phyloP scores from a whole-genome alignment of 805 yeast genomes.

The Scheffersomyces amazonensis region DNA sequence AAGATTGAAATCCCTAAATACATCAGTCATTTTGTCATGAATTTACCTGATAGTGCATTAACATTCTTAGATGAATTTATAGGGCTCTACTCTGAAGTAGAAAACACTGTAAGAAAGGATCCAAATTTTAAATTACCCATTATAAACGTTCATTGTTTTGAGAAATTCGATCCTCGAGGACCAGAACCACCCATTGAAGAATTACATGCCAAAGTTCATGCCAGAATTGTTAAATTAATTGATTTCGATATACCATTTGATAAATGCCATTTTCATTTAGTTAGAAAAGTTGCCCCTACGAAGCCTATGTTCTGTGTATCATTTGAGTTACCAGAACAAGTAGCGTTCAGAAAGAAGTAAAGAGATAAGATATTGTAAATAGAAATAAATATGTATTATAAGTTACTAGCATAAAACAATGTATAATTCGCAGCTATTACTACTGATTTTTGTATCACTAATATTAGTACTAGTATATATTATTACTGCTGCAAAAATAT shows the following conservation, averaged over 20 bases:
- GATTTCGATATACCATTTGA: slow-evolving; percentile 47
- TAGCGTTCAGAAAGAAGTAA: slow-evolving; percentile 44
- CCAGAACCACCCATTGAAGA: slow-evolving; percentile 71
- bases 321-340: slow-evolving; percentile 66
- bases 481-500: too few relatives aligned
- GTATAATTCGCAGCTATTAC: too few relatives aligned
- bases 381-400: too few relatives aligned
- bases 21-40: slow-evolving; percentile 84
- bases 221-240: slow-evolving; percentile 42
- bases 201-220: slow-evolving; percentile 63
- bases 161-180: slow-evolving; percentile 75
- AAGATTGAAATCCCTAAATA: slow-evolving; percentile 46
- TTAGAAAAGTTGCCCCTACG: slow-evolving; percentile 93
- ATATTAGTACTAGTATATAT: too few relatives aligned
- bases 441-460: too few relatives aligned
- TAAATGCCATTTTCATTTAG: slow-evolving; percentile 67
- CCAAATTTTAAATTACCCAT: slow-evolving; percentile 62
- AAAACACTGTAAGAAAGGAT: slow-evolving; percentile 26
- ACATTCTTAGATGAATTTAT: slow-evolving; percentile 74
- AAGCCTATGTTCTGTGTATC: slow-evolving; percentile 93
- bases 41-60: slow-evolving; percentile 89
- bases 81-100: slow-evolving; percentile 59
- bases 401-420: too few relatives aligned
- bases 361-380: too few relatives aligned
- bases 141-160: slow-evolving; percentile 89